Evolutionary conservation across 306 rosid species (phyloP), one percentile per base, ranked within the genome.

Genomic region (Parietaria judaica): DNA sequence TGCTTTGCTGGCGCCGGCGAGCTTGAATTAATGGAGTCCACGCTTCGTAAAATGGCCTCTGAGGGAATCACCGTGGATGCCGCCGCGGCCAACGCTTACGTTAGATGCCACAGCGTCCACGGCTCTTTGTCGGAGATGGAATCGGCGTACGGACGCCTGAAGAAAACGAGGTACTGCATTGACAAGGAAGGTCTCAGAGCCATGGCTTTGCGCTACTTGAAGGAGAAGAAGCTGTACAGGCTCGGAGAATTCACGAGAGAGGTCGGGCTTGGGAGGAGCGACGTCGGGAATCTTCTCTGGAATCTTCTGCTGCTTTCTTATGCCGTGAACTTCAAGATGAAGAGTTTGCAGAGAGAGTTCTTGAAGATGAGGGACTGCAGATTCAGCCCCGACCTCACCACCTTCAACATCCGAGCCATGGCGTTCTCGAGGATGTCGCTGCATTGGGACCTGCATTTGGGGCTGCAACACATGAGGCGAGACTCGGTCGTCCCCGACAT

Each of bases 401-500:
- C 95, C 37, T 88, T 92, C 61, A 92, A 92, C 58, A 78, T 92
- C 41, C 85, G 98, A 46, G 88, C 88, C 17, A 37, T 92, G 38
- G 98, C 96, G 4, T 92, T 88, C 75, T 88, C 98, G n/a, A 88
- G 81, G 72, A 92, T 92, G 98, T 77, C 78, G 59, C 54, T 92
- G 65, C 72, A 88, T 56, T 92, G 98, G 98, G 98, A 88, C 75
- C 90, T 92, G 51, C 96, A 92, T 77, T 95, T 92, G 66, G 84
- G 88, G 70, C 75, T 92, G 54, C 95, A 92, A 50, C 98, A 92
- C 71, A 92, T 92, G 96, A 74, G 63, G 14, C 78, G 73, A 55
- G 83, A 73, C 74, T 70, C 70, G 14, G 76, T 92, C 15, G 66
- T 68, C 71, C 98, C 98, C 52, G 98, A 88, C 74, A 62, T 92